Evolutionary conservation across 345 rosid genomes (phyloP).

Genomic region (Linum lewisii): DNA sequence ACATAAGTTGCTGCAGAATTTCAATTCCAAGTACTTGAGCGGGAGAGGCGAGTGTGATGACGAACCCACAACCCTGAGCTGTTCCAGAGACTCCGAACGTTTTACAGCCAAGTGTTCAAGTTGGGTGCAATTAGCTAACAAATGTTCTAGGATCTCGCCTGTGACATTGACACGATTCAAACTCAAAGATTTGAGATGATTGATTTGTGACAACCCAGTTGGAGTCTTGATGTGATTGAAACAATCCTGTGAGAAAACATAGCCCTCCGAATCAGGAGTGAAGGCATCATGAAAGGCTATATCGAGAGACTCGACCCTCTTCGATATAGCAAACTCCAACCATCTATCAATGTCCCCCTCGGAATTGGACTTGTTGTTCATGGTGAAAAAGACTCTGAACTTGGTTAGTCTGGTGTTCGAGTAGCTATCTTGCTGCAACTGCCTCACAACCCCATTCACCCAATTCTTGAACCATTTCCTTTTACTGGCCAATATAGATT

Average conservation of each 20-base stretch:
- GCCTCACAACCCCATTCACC: background rate
- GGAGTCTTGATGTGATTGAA: background rate
- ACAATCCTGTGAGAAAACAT: background rate
- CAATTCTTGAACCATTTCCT: too few relatives aligned
- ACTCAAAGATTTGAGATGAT: background rate
- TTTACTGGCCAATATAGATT: too few relatives aligned
- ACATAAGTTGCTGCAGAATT: background rate
- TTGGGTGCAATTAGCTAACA: background rate
- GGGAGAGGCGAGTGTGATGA: background rate
- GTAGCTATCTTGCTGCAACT: too few relatives aligned
- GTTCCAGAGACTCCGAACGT: background rate
- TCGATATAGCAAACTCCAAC: background rate
- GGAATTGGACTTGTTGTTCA: too few relatives aligned
- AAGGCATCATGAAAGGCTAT: background rate
- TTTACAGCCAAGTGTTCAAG: background rate
- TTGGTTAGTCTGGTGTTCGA: too few relatives aligned
- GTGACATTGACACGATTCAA: background rate
- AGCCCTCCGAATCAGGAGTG: too few relatives aligned
- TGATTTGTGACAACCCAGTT: background rate
- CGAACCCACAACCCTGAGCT: slow-evolving; percentile 4
- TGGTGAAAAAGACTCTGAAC: too few relatives aligned
- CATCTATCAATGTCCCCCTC: too few relatives aligned
- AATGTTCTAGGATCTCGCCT: background rate
- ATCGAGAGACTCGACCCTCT: background rate
- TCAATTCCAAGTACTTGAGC: slow-evolving; percentile 1